Base-by-base conservation (phyloP, 2,329 filamentous ascomycete genomes). In the Aspergillus quadricinctus region DNA sequence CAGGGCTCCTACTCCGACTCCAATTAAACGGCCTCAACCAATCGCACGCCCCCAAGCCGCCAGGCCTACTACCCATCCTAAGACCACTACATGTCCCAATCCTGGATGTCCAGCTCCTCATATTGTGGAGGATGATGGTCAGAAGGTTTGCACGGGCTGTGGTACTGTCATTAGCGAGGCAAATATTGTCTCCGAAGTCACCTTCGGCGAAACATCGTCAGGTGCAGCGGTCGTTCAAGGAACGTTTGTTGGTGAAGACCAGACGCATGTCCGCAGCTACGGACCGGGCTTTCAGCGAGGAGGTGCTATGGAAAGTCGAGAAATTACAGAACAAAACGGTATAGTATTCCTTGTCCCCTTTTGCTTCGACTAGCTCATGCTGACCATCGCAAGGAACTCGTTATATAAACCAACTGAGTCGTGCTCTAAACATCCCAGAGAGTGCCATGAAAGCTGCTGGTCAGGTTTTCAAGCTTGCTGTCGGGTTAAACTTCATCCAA, bases 161-260 rank as follows among this genome's bases (percentile, higher is more conserved):
- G 93, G 92, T 81, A 87, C 85, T 58, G 85, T 96, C 63, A 84
- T 93, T 55, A 88, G 89, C 64, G 89, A 95, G 69, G 87, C 86
- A 70, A 92, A 95, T 68, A 96, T 97, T 60, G 92, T 97, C 57
- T 85, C 91, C 50, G 94, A 99, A 72, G 85, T 97, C 60, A 88
- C 88, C 23, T 99, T 97, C 69, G 92, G 92, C 62, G 93, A 99
- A 77, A 88, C 86, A 28, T 85, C 90, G 0, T 87, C 85, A 35
- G 94, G 94, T 66, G 91, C 90, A 50, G 92, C 93, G 52, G 84
- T 95, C 51, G 91, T 97, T 19, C 91, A 97, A 72, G 94, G 94
- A 71, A 92, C 88, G 60, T 95, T 88, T 69, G 86, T 99, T 58
- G 88, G 86, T 53, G 89, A 91, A 57, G 90, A 92, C 71, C 91